Evolutionary conservation across 73 alveolate genomes (phyloP).

Genomic region (Uronychia setigera): DNA sequence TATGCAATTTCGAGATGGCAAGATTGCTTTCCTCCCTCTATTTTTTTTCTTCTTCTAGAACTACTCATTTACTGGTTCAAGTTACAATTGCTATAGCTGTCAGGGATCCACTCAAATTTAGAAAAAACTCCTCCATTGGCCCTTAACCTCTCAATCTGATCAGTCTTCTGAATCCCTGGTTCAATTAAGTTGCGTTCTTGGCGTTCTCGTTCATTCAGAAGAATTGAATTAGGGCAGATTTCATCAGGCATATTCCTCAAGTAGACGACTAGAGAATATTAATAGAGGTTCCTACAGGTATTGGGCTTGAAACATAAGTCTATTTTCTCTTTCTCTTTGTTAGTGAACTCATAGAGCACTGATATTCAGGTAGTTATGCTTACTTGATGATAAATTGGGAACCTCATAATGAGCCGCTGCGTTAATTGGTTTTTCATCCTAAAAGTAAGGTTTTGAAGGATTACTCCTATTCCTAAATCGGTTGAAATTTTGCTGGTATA

Average conservation of each 20-base stretch:
- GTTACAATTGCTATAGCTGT: constrained; percentile 24
- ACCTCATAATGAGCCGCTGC: constrained; percentile 56
- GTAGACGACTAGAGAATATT: no score
- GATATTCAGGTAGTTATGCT: no score
- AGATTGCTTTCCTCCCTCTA: constrained; percentile 1
- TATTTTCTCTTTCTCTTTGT: constrained; percentile 56
- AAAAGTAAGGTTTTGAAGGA: neutral
- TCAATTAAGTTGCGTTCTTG: constrained; percentile 17
- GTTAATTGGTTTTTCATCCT: neutral
- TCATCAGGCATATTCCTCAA: constrained; percentile 57
- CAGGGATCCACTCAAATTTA: constrained; percentile 66
- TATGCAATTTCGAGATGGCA: constrained; percentile 1
- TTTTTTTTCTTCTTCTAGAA: constrained; percentile 21
- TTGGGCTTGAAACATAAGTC: constrained; percentile 51
- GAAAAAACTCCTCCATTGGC: constrained; percentile 61
- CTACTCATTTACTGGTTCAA: neutral
- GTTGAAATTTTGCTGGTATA: constrained; percentile 13
- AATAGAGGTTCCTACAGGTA: no score
- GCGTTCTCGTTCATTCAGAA: neutral
- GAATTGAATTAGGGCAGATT: constrained; percentile 33
- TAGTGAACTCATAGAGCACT: constrained; percentile 71
- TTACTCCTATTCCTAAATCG: constrained; percentile 2
- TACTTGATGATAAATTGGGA: constrained; percentile 61
- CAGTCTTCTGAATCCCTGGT: no score
- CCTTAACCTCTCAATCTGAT: no score